Percentiles rank a stretch among this genome's conserved stretches.
Evolutionary conservation across 225 moss, liverwort and hornwort species (phyloP).

Genomic region (Anthoceros angustus): DNA sequence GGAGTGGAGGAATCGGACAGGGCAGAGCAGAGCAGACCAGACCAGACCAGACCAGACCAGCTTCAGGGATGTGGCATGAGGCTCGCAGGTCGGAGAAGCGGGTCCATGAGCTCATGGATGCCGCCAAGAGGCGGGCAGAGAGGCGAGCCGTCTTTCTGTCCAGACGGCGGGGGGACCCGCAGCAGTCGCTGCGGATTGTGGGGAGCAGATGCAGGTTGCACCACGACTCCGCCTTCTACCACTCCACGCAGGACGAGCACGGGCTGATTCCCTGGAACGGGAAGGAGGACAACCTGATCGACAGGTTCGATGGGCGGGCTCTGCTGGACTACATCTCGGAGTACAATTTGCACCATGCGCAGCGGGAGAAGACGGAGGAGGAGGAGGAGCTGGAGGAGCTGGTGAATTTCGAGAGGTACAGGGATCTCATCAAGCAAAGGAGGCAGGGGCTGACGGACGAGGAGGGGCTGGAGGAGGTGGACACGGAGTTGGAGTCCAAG

Average conservation of each 20-base stretch:
- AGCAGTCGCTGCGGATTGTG: conserved; percentile 82
- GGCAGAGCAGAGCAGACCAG: not conserved
- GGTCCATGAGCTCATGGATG: conserved; percentile 99
- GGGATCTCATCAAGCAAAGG: conserved; percentile 94
- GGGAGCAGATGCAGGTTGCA: conserved; percentile 84
- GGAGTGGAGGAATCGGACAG: too few species aligned
- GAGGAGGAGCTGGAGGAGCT: conserved; percentile 97
- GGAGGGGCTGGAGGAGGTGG: conserved; percentile 33
- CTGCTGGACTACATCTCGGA: conserved; percentile 77
- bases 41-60: not conserved
- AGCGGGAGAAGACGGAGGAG: conserved; percentile 62
- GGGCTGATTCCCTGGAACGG: conserved; percentile 97
- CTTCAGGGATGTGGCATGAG: conserved; percentile 84
- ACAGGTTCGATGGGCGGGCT: conserved; percentile 93
- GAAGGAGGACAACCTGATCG: conserved; percentile 70
- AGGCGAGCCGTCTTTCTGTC: conserved; percentile 88
- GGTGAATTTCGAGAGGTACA: conserved; percentile 98
- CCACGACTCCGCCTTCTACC: conserved; percentile 85
- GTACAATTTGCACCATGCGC: conserved; percentile 29
- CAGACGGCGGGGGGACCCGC: conserved; percentile 90
- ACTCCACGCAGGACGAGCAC: conserved; percentile 93
- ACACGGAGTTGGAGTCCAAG: conserved; percentile 7
- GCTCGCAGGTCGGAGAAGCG: conserved; percentile 99
- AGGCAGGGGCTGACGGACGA: conserved; percentile 44
- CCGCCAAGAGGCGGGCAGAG: conserved; percentile 88